Evolutionary conservation across 1,284 basidiomycete species (phyloP).

Genomic region (Moesziomyces aphidis): DNA sequence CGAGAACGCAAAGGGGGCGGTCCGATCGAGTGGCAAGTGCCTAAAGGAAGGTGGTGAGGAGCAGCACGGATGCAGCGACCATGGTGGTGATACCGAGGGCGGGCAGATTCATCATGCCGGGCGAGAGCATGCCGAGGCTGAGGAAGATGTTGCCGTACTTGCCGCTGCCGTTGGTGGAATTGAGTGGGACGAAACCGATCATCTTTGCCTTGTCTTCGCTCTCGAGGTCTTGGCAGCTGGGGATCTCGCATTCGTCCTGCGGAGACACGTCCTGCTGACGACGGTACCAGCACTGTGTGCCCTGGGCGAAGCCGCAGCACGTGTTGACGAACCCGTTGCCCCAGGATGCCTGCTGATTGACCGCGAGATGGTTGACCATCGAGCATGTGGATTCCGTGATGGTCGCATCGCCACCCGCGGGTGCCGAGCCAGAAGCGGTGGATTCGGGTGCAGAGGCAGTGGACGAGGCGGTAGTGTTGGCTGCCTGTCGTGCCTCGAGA

Average conservation of each 20-base stretch:
- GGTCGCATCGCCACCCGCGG: conserved; percentile 44
- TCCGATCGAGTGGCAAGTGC: not conserved
- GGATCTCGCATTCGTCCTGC: conserved; percentile 47
- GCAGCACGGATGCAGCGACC: not conserved
- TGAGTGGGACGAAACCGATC: conserved; percentile 51
- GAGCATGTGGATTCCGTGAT: conserved; percentile 43
- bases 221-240: conserved; percentile 39
- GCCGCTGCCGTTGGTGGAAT: conserved; percentile 48
- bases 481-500: conserved; percentile 31
- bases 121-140: conserved; percentile 31
- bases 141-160: conserved; percentile 56
- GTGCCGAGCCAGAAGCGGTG: conserved; percentile 32
- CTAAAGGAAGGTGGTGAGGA: conserved; percentile 1
- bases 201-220: conserved; percentile 40
- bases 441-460: conserved; percentile 21
- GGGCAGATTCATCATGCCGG: conserved; percentile 1
- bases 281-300: conserved; percentile 49
- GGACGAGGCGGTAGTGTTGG: conserved; percentile 18
- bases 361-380: conserved; percentile 42
- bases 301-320: conserved; percentile 42
- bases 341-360: conserved; percentile 59
- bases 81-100: conserved; percentile 5
- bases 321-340: conserved; percentile 52
- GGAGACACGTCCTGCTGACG: conserved; percentile 23
- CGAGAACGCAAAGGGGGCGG: not conserved